Base-by-base conservation (phyloP, 2,329 filamentous ascomycete species). In the Botrytis deweyae region DNA sequence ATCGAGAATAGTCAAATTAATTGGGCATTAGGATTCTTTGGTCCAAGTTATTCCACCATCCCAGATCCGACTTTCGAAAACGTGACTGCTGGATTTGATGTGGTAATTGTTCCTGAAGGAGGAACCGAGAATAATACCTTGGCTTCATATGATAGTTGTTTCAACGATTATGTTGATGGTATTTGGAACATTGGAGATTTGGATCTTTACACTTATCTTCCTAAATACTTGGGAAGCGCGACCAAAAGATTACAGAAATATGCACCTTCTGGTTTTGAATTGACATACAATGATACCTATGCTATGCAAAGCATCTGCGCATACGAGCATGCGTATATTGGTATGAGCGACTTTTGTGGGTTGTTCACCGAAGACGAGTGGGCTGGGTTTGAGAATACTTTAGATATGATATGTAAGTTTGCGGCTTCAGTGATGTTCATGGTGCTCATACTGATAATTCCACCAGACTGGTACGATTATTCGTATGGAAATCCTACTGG, bases 401-500 rank as follows among this genome's bases (percentile, higher is more conserved):
- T 88, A 16, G 87, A 89, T 75, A 83, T 87, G 52, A 84, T 86
- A 71, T 89, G 85, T 81, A 84, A 82, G 79, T 84, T 82, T 74
- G 18, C 49, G 49, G 16, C n/a, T 33, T 1, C 18, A 7, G 12
- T 14, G 2, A 67, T n/a, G 46, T 36, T 20, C 2, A n/a, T 25
- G n/a, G 12, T 10, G 1, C 22, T 42, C n/a, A 29, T 67, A 25
- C 64, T 73, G 36, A 73, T 18, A 69, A 46, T 36, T 12, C 6
- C n/a, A 36, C 5, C 8, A 78, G 77, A 82, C 77, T 84, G 82
- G 74, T 97, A 97, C 82, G 90, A 91, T 72, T 94, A 91, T 81
- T 89, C 91, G 16, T 87, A 88, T n/a, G 94, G 94, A n/a, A 94
- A 93, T 80, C 88, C 89, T 0, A 87, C 97, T 18, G 94, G 92